These are phyloP conservation scores for Russula abietina DNA, from an alignment of 768 basidiomycete genomes.

Conservation along the genomic window DNA sequence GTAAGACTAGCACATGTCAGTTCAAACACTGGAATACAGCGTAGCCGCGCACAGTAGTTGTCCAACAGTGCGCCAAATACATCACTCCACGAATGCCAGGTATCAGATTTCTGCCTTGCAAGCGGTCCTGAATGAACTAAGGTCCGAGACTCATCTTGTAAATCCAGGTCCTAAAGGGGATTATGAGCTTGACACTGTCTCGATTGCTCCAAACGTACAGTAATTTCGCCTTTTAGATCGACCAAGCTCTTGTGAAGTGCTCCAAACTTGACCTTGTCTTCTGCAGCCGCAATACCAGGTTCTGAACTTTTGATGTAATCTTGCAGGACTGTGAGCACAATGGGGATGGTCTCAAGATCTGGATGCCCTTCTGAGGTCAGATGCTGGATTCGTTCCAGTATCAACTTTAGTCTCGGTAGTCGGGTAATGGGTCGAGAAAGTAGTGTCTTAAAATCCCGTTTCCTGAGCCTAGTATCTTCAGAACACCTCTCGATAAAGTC, in stretches of 20 bases:
- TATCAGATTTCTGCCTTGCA: slow-evolving; percentile 54
- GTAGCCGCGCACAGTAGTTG: slow-evolving; percentile 56
- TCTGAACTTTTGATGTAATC: slow-evolving; percentile 79
- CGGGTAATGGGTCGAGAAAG: slow-evolving; percentile 83
- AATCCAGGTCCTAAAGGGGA: slow-evolving; percentile 64
- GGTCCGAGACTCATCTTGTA: slow-evolving; percentile 69
- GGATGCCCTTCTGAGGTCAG: slow-evolving; percentile 66
- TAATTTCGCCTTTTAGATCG: slow-evolving; percentile 74
- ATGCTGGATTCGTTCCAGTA: slow-evolving; percentile 66
- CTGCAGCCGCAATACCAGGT: slow-evolving; percentile 87
- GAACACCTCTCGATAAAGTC: slow-evolving; percentile 58
- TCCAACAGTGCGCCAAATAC: slow-evolving; percentile 63
- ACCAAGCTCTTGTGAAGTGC: slow-evolving; percentile 67
- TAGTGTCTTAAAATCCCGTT: slow-evolving; percentile 75
- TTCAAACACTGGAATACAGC: background rate
- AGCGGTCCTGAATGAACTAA: slow-evolving; percentile 63
- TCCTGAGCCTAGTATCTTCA: slow-evolving; percentile 58
- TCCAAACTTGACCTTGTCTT: slow-evolving; percentile 86
- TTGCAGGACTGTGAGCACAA: slow-evolving; percentile 60
- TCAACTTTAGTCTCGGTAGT: slow-evolving; percentile 71
- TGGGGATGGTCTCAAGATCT: slow-evolving; percentile 70
- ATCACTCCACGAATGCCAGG: slow-evolving; percentile 67
- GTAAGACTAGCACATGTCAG: slow-evolving; percentile 43
- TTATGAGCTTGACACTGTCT: slow-evolving; percentile 10
- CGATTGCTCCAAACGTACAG: slow-evolving; percentile 42